Conservation (phyloP, 2,329 filamentous ascomycete genomes). For the Mollisia scopiformis region DNA sequence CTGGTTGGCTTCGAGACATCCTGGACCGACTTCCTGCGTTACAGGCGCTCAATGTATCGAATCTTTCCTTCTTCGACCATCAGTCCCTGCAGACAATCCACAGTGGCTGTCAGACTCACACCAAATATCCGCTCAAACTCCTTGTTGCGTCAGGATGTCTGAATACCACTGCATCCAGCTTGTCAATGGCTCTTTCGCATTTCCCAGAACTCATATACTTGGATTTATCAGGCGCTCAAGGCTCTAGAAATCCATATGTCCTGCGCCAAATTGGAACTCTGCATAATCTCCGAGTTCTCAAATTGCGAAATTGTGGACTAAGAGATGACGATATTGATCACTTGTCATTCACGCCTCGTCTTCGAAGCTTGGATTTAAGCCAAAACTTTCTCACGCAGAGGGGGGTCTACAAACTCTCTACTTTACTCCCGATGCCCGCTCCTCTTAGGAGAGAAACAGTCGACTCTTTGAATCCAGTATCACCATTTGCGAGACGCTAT, state of each 20-base stretch:
- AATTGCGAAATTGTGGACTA: slow-evolving; percentile 23
- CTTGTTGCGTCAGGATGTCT: slow-evolving; percentile 24
- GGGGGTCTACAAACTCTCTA: slow-evolving; percentile 20
- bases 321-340: slow-evolving; percentile 24
- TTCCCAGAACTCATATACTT: slow-evolving; percentile 28
- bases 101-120: slow-evolving; percentile 3
- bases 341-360: slow-evolving; percentile 13
- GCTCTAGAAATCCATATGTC: slow-evolving; percentile 20
- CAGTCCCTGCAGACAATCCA: slow-evolving; percentile 21
- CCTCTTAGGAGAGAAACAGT: neutral
- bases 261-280: slow-evolving; percentile 22
- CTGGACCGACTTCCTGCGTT: slow-evolving; percentile 23
- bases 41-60: slow-evolving; percentile 25
- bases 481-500: slow-evolving; percentile 7
- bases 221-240: slow-evolving; percentile 23
- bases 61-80: slow-evolving; percentile 27
- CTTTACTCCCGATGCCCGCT: slow-evolving; percentile 11
- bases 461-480: neutral
- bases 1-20: slow-evolving; percentile 26
- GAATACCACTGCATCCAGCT: slow-evolving; percentile 26
- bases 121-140: slow-evolving; percentile 18
- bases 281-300: slow-evolving; percentile 21
- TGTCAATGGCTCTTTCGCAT: slow-evolving; percentile 18
- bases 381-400: slow-evolving; percentile 24
- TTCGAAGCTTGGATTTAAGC: slow-evolving; percentile 27